Evolutionary conservation across 2,329 filamentous ascomycete species (phyloP).

Genomic region (Fusarium torulosum): DNA sequence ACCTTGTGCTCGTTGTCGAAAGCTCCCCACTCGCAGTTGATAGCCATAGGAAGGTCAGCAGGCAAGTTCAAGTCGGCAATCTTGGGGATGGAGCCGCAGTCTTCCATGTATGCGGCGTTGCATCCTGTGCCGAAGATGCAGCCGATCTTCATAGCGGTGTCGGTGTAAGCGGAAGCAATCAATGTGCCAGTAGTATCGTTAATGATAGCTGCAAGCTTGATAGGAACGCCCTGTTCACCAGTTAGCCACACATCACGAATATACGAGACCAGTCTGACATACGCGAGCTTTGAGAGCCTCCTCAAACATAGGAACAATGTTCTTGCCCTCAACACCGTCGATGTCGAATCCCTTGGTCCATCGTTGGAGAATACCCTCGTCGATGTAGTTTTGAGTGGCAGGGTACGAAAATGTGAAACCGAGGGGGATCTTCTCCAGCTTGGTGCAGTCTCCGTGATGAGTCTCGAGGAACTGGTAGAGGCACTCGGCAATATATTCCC

Average conservation of each 20-base stretch:
- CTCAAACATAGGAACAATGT: slow-evolving; percentile 91
- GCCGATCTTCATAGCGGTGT: slow-evolving; percentile 90
- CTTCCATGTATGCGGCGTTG: slow-evolving; percentile 98
- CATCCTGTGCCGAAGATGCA: slow-evolving; percentile 99
- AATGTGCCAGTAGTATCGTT: slow-evolving; percentile 98
- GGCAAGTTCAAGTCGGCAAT: slow-evolving; percentile 91
- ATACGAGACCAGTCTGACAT: slow-evolving; percentile 24
- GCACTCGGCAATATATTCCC: slow-evolving; percentile 95
- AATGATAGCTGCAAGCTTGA: slow-evolving; percentile 92
- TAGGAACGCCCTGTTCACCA: slow-evolving; percentile 78
- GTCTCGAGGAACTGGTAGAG: slow-evolving; percentile 90
- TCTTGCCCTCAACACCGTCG: slow-evolving; percentile 87
- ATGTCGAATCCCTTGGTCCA: slow-evolving; percentile 99
- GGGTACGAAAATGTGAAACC: slow-evolving; percentile 98
- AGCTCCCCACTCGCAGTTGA: slow-evolving; percentile 98
- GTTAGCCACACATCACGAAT: slow-evolving; percentile 19
- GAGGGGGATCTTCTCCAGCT: slow-evolving; percentile 77
- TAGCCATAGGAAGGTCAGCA: slow-evolving; percentile 86
- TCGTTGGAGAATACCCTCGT: slow-evolving; percentile 90
- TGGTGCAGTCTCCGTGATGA: slow-evolving; percentile 77
- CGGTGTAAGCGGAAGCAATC: slow-evolving; percentile 97
- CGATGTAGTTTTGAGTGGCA: slow-evolving; percentile 91
- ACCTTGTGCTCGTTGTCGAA: slow-evolving; percentile 95
- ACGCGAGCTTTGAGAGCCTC: slow-evolving; percentile 74
- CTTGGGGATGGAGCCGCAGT: slow-evolving; percentile 92